Base-by-base conservation (phyloP, 2,329 filamentous ascomycete genomes). In the Fusarium transvaalense region DNA sequence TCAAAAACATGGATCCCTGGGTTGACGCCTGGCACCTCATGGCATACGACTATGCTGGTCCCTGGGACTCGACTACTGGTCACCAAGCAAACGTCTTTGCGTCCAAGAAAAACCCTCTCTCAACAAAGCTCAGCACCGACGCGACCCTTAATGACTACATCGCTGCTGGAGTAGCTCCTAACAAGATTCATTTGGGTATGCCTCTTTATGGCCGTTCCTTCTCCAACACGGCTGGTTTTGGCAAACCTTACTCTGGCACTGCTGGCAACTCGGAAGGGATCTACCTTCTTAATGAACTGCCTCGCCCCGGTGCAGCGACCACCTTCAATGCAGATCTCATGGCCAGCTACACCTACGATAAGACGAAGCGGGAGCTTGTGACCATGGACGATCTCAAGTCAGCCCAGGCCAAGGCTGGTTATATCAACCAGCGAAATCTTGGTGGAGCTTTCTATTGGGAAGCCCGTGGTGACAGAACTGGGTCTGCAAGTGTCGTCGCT, bases 401-500 rank as follows among this genome's bases (percentile, higher is more conserved):
- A 66, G 87, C 86, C 1, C 76, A 76, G 29, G 75, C 80, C 67
- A 97, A 96, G 81, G 86, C 86, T 1, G 76, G 81, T 10, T 96
- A 90, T 74, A 83, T 96, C 68, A 80, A 82, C 69, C 73, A 80
- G 23, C 82, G 83, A 54, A 82, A 85, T 0, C 84, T 97, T 2
- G 92, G 91, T 2, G 93, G 93, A 14, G 89, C 87, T 1, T 92
- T 96, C 83, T 97, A 91, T 86, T 97, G 93, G 93, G 92, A 97
- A 78, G 90, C 88, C 12, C 91, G 88, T 68, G 89, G 88, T 14
- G 93, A 97, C 73, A 81, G 78, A 67, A 71, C 65, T 1, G 85
- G 82, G 32, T 74, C 72, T 2, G 66, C 72, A 21, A 93, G 91
- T 71, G 79, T 96, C 66, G 87, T 92, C 21, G 76, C 79, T 19